Evolutionary conservation across 1,139 yeast species (phyloP).

Genomic region (Saccharomyces hybrid): DNA sequence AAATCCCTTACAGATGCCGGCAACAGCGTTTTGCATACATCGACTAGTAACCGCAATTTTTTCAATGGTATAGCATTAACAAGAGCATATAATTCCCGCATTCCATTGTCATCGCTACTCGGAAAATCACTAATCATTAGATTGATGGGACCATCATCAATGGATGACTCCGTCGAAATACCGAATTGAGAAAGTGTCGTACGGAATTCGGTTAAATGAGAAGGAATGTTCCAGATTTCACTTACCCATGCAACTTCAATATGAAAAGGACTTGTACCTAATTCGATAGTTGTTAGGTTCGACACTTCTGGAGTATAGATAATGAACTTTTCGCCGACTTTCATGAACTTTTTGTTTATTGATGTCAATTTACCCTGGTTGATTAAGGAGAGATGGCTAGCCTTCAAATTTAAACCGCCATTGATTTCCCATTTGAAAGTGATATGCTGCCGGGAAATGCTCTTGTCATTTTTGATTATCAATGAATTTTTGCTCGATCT

Average conservation of each 20-base stretch:
- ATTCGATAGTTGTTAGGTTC: conserved; percentile 5
- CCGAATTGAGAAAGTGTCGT: conserved; percentile 5
- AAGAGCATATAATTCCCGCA: neutral
- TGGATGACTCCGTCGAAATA: neutral
- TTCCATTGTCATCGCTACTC: neutral
- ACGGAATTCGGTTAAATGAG: neutral
- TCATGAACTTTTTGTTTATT: conserved; percentile 13
- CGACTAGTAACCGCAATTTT: neutral
- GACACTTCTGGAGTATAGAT: conserved; percentile 5
- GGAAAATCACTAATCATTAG: neutral
- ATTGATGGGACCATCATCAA: neutral
- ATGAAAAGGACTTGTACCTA: conserved; percentile 24
- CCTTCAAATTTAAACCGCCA: neutral
- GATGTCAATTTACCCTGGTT: conserved; percentile 27
- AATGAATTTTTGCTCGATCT: conserved; percentile 28
- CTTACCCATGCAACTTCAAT: conserved; percentile 12
- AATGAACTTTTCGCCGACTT: conserved; percentile 12
- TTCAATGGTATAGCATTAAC: neutral
- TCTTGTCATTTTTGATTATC: conserved; percentile 26
- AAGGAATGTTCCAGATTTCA: conserved; percentile 12
- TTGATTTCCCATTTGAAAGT: conserved; percentile 13
- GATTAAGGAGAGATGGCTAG: conserved; percentile 6
- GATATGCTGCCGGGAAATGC: conserved; percentile 29
- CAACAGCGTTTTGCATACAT: neutral
- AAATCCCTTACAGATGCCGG: neutral